Conservation (phyloP, 371 early-diverging fungal species). For the Apophysomyces elegans region DNA sequence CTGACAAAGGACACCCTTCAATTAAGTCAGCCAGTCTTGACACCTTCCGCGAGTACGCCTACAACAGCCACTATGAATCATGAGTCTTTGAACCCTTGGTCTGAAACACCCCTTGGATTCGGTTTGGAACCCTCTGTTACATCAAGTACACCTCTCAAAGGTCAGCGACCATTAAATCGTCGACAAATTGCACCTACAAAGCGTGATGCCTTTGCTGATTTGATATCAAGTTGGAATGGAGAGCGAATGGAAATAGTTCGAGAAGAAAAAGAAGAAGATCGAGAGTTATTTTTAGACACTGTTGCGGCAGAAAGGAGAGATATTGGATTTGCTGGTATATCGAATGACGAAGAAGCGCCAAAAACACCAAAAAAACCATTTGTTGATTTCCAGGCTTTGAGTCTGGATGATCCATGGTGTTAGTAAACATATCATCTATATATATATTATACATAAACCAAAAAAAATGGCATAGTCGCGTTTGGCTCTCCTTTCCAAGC, state of each 20-base stretch:
- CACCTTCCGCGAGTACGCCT: constrained; percentile 26
- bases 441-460: too few species aligned
- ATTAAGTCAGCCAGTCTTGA: constrained; percentile 19
- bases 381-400: constrained; percentile 5
- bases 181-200: constrained; percentile 45
- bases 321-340: constrained; percentile 51
- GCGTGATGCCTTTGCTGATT: constrained; percentile 48
- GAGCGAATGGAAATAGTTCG: constrained; percentile 12
- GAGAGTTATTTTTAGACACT: constrained; percentile 34
- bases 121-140: constrained; percentile 11
- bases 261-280: constrained; percentile 18
- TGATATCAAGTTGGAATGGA: constrained; percentile 49
- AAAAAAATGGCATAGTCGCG: too few species aligned
- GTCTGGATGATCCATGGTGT: constrained; percentile 8
- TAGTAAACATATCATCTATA: not conserved
- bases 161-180: not conserved
- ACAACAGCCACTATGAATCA: constrained; percentile 12
- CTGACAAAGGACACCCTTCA: constrained; percentile 20
- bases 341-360: constrained; percentile 12
- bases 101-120: constrained; percentile 13
- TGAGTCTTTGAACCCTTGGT: constrained; percentile 19
- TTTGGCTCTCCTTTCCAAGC: too few species aligned
- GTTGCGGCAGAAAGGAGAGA: constrained; percentile 47
- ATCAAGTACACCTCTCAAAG: constrained; percentile 16
- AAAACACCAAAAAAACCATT: not conserved